Conservation (phyloP, 306 rosid genomes). For the Sphenostylis stenocarpa region DNA sequence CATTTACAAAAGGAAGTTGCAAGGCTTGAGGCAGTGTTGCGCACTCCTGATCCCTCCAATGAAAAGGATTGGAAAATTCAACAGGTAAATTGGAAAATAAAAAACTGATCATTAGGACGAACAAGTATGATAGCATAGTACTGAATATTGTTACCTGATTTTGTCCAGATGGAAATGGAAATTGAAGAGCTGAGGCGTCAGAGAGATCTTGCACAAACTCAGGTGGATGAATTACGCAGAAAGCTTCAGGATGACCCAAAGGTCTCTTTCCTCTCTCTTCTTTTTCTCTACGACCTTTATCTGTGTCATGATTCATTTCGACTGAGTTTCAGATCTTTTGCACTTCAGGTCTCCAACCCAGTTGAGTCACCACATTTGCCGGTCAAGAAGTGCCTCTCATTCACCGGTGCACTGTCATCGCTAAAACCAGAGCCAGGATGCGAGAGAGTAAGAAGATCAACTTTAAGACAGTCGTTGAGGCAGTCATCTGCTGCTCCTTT, state of each 20-base stretch:
- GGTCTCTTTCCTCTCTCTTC: conserved; percentile 45
- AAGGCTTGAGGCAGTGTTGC: conserved; percentile 89
- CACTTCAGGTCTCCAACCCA: conserved; percentile 57
- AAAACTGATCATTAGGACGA: background rate
- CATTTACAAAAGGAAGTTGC: conserved; percentile 98
- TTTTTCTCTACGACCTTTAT: background rate
- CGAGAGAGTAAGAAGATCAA: conserved; percentile 58
- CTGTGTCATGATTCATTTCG: conserved; percentile 11
- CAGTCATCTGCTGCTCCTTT: conserved; percentile 96
- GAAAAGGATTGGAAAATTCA: conserved; percentile 93
- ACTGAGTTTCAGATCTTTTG: conserved; percentile 16
- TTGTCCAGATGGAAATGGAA: conserved; percentile 92
- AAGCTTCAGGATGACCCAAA: conserved; percentile 80
- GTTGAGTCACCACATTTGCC: conserved; percentile 56
- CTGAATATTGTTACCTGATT: conserved; percentile 23
- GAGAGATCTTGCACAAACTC: conserved; percentile 86
- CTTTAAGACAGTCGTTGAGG: conserved; percentile 87
- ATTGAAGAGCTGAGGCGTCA: conserved; percentile 86
- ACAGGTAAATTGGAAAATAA: conserved; percentile 57
- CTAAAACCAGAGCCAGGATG: conserved; percentile 53
- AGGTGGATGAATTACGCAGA: conserved; percentile 78
- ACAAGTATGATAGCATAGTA: conserved; percentile 14
- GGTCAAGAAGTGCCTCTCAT: conserved; percentile 94
- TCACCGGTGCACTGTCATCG: conserved; percentile 60
- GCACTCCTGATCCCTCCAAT: conserved; percentile 84